Base-by-base conservation (phyloP, 768 basidiomycete genomes). In the Leccinum barrowsii region DNA sequence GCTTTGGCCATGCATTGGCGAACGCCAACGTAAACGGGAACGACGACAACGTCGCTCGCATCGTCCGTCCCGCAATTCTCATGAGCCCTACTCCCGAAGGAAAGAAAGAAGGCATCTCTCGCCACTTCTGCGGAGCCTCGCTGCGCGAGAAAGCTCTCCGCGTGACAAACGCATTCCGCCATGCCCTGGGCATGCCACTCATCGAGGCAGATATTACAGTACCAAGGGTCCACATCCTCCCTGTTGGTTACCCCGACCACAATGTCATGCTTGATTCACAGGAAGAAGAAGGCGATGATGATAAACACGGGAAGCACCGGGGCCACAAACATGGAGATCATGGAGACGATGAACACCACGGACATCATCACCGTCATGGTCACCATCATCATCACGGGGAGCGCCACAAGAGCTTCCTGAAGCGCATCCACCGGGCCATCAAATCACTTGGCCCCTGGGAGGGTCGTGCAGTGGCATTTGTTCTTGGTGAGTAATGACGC, bases 381-480 rank as follows among this genome's bases (percentile, higher is more conserved):
- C 64, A 58, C 51, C 59, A 59, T 13, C 52, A 50, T 0, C 63
- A 34, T n/a, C 63, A 60, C n/a, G 52, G 58, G 3, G 65, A 65
- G 28, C 71, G 66, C n/a, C 74, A 62, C 59, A 68, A 74, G 54
- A 74, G 80, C 34, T 89, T 90, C 80, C 58, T 81, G 50, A 74
- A 70, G 48, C 85, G 91, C 49, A 74, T 92, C 60, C 82, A 86
- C 65, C 74, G 73, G 55, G 86, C 90, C 2, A 73, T 92, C 55
- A 83, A 83, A 76, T 71, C 81, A 7, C 82, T 93, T 15, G 88
- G 90, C 12, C 84, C 84, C 19, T 92, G 91, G 90, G 91, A 93
- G 73, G 90, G 90, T 52, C 80, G 89, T 52, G 84, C 85, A 10
- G 85, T 93, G 15, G 85, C 92, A 4, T 93, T 93, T 59, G 90